Percentiles rank a stretch among this genome's conserved stretches.
Conservation (phyloP, 306 rosid genomes). For the Ormosia emarginata region DNA sequence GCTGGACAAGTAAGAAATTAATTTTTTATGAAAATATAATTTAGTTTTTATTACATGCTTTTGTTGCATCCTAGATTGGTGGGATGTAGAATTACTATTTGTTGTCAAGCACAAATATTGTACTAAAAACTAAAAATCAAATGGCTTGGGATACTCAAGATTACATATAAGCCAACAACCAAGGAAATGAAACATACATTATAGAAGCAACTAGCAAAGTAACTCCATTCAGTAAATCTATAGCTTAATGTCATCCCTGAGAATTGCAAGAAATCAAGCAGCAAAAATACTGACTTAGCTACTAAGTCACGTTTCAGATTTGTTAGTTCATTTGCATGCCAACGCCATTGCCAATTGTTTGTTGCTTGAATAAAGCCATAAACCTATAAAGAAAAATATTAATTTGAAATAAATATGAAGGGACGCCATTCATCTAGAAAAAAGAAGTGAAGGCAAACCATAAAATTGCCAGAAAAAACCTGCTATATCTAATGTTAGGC, state of each 20-base stretch:
- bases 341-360: background rate
- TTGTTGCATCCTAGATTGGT: background rate
- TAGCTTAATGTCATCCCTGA: background rate
- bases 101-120: background rate
- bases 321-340: background rate
- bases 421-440: background rate
- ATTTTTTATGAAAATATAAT: background rate
- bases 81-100: background rate
- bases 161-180: background rate
- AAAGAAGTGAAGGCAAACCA: too few species aligned
- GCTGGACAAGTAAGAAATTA: conserved; percentile 72
- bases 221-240: background rate
- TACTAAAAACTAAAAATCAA: background rate
- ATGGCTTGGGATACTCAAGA: background rate
- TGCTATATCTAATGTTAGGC: background rate
- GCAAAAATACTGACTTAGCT: background rate
- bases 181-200: background rate
- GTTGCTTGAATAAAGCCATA: background rate
- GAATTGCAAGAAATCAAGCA: background rate
- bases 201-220: background rate
- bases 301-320: background rate
- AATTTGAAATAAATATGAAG: background rate
- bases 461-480: too few species aligned
- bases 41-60: background rate
- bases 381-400: background rate